These are phyloP conservation scores for Porphyrellus sp. DNA, from an alignment of 1,284 basidiomycete genomes.

Conservation along the genomic window DNA sequence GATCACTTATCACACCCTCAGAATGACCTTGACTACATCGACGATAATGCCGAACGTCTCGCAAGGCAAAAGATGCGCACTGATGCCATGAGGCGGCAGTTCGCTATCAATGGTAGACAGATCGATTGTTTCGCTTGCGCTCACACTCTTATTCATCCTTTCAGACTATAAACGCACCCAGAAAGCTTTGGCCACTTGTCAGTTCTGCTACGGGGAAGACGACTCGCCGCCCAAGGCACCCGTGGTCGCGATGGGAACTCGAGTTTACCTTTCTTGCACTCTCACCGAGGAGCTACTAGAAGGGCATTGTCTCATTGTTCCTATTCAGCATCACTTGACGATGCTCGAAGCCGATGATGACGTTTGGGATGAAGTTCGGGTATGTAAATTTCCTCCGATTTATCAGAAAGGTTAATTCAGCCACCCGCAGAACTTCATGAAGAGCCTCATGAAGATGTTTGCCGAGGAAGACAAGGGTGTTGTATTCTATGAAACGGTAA, in stretches of 20 bases:
- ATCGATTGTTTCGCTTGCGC: conserved; percentile 1
- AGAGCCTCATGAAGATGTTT: conserved; percentile 94
- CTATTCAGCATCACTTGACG: conserved; percentile 89
- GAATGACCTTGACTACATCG: conserved; percentile 91
- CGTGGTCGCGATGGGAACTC: conserved; percentile 86
- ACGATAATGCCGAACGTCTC: conserved; percentile 92
- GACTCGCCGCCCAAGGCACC: conserved; percentile 82
- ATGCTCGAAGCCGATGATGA: conserved; percentile 96
- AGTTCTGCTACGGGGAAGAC: conserved; percentile 87
- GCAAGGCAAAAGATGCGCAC: conserved; percentile 92
- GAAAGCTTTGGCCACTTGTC: conserved; percentile 83
- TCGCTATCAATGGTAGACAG: conserved; percentile 85
- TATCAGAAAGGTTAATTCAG: not conserved
- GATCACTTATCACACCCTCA: conserved; percentile 28
- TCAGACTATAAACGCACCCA: conserved; percentile 93
- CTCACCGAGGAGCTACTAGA: conserved; percentile 80
- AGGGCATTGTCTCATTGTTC: conserved; percentile 93
- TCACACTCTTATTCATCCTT: not conserved
- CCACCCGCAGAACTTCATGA: conserved; percentile 89
- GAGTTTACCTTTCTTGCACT: conserved; percentile 87
- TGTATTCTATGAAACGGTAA: conserved; percentile 91
- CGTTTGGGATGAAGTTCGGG: conserved; percentile 94
- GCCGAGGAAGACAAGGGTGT: conserved; percentile 87
- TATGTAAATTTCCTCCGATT: conserved; percentile 38
- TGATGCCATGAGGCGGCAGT: conserved; percentile 94